A percentile compares a stretch with the other conserved stretches of the same genome.
Evolutionary conservation across 805 yeast genomes (phyloP).

Genomic region (Priceomyces carsonii): DNA sequence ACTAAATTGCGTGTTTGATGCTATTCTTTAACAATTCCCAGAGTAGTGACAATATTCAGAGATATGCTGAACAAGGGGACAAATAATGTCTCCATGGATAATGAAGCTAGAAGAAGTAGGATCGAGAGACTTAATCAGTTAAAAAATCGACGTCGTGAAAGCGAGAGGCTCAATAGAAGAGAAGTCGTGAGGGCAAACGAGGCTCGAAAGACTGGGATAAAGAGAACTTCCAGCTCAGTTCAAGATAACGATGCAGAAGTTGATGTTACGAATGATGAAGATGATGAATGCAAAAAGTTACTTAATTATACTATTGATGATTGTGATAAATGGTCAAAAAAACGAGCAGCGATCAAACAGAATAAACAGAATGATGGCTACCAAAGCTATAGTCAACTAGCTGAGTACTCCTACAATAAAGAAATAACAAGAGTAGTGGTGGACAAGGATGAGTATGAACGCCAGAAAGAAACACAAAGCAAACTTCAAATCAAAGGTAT

Average conservation of each 20-base stretch:
- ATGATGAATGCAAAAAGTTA: constrained; percentile 16
- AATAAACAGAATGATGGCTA: constrained; percentile 38
- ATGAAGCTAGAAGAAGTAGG: no score
- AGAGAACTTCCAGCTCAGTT: background rate
- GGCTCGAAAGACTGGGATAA: constrained; percentile 12
- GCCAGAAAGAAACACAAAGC: constrained; percentile 32
- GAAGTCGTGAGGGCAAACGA: constrained; percentile 17
- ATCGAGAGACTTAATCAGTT: constrained; percentile 14
- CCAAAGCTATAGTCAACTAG: constrained; percentile 54
- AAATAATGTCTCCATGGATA: no score
- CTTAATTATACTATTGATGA: constrained; percentile 65
- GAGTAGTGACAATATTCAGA: no score
- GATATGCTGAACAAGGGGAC: no score
- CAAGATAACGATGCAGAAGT: constrained; percentile 3
- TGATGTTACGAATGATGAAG: constrained; percentile 3
- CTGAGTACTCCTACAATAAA: constrained; percentile 60
- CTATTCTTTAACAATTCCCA: no score
- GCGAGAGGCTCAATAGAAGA: constrained; percentile 16
- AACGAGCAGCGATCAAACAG: constrained; percentile 25
- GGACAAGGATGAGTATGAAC: constrained; percentile 43
- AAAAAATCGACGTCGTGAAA: constrained; percentile 17
- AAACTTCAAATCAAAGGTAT: constrained; percentile 20
- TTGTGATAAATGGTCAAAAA: constrained; percentile 60
- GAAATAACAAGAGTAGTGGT: constrained; percentile 39
- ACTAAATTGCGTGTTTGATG: no score